These are phyloP conservation scores for Cephalotrichum gorgonifer DNA, from an alignment of 2,329 filamentous ascomycete species.

Conservation along the genomic window DNA sequence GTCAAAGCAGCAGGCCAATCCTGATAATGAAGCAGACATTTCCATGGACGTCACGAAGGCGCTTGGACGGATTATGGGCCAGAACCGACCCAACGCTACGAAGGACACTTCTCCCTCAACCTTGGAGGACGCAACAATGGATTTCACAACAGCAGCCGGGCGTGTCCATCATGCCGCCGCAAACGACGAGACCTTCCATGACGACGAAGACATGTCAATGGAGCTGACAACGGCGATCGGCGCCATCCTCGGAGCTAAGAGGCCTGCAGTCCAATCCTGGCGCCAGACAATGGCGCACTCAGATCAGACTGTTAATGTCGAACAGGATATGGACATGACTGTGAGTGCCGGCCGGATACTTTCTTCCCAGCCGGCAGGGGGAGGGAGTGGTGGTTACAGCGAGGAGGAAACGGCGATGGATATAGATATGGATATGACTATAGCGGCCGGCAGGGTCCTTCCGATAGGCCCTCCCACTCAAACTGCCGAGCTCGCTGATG, in stretches of 20 bases:
- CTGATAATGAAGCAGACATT: conserved; percentile 52
- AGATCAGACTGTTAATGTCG: conserved; percentile 12
- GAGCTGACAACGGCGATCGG: conserved; percentile 62
- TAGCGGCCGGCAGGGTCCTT: conserved; percentile 14
- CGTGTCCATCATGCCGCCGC: conserved; percentile 41
- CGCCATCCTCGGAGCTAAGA: conserved; percentile 28
- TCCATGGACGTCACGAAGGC: conserved; percentile 91
- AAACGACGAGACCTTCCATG: conserved; percentile 23
- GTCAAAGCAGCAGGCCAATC: conserved; percentile 13
- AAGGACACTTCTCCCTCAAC: conserved; percentile 11
- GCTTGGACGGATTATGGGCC: conserved; percentile 66
- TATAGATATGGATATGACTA: conserved; percentile 36
- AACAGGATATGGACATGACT: conserved; percentile 11
- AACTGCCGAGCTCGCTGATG: conserved; percentile 11
- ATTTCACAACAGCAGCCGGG: conserved; percentile 71
- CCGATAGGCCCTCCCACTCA: conserved; percentile 26
- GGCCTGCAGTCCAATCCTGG: conserved; percentile 16
- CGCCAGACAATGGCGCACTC: conserved; percentile 11
- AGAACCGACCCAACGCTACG: conserved; percentile 14
- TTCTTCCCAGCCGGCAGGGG: background rate
- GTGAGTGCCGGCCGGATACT: background rate
- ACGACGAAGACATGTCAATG: conserved; percentile 68
- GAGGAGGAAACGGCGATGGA: conserved; percentile 35
- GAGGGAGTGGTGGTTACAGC: conserved; percentile 5
- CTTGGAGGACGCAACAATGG: conserved; percentile 56